These are phyloP conservation scores for Eugenia klotzschiana DNA, from an alignment of 441 rosid species.

Conservation along the genomic window DNA sequence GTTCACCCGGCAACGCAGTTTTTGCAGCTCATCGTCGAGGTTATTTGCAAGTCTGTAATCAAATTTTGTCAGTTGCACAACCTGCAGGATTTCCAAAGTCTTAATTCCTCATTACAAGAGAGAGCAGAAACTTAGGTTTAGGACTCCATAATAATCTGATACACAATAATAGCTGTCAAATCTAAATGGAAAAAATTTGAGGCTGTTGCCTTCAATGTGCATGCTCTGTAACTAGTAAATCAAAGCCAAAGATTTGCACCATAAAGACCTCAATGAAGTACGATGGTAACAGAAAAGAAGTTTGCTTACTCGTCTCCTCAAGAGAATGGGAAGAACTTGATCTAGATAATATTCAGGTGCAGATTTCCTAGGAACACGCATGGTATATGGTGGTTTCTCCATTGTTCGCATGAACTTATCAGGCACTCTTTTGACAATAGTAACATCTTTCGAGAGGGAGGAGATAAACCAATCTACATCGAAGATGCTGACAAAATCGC, in stretches of 20 bases:
- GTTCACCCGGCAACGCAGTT: constrained; percentile 84
- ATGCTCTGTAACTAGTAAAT: background rate
- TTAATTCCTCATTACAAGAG: background rate
- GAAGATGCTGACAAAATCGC: constrained; percentile 78
- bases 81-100: constrained; percentile 38
- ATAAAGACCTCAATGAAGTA: background rate
- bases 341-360: constrained; percentile 83
- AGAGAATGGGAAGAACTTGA: constrained; percentile 81
- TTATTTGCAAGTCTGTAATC: constrained; percentile 88
- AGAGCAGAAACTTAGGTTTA: background rate
- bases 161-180: background rate
- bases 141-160: background rate
- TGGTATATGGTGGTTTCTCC: constrained; percentile 93
- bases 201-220: background rate
- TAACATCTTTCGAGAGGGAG: constrained; percentile 78
- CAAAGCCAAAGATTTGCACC: background rate
- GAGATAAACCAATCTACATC: constrained; percentile 90
- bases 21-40: constrained; percentile 76
- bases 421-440: constrained; percentile 85
- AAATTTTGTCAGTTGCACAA: constrained; percentile 88
- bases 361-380: constrained; percentile 96
- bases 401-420: constrained; percentile 79
- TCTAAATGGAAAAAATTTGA: background rate
- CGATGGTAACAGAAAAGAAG: background rate
- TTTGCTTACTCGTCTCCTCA: constrained; percentile 58